Evolutionary conservation across 768 basidiomycete genomes (phyloP).

Genomic region (Lactarius psammicola): DNA sequence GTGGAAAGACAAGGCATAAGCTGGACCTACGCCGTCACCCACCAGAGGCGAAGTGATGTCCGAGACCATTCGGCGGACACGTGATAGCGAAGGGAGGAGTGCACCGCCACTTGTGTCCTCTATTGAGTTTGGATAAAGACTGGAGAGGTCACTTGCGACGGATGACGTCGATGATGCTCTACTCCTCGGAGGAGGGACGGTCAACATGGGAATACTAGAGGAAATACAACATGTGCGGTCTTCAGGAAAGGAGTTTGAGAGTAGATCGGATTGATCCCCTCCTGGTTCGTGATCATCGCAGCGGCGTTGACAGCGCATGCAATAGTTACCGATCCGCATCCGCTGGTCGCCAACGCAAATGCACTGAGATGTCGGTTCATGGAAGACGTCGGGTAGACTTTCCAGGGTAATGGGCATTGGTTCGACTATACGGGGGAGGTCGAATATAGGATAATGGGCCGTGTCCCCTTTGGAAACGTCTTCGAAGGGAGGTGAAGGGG

Average conservation of each 20-base stretch:
- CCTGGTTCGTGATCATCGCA: slow-evolving; percentile 21
- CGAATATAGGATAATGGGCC: slow-evolving; percentile 4
- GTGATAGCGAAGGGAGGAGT: slow-evolving; percentile 20
- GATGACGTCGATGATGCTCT: slow-evolving; percentile 28
- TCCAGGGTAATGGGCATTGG: slow-evolving; percentile 20
- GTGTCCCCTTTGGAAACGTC: slow-evolving; percentile 8
- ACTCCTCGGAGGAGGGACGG: slow-evolving; percentile 23
- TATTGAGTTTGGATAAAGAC: slow-evolving; percentile 21
- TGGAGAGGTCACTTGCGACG: slow-evolving; percentile 24
- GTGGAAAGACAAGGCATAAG: slow-evolving; percentile 12
- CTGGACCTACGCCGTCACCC: slow-evolving; percentile 4
- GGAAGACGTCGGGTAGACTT: slow-evolving; percentile 34
- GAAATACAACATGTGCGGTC: slow-evolving; percentile 12
- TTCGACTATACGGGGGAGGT: slow-evolving; percentile 25
- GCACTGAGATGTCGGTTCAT: slow-evolving; percentile 29
- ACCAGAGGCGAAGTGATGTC: slow-evolving; percentile 9
- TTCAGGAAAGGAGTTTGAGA: slow-evolving; percentile 1
- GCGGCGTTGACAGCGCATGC: slow-evolving; percentile 24
- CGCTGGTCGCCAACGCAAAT: slow-evolving; percentile 12
- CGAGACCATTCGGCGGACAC: slow-evolving; percentile 15
- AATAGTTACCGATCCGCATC: slow-evolving; percentile 19
- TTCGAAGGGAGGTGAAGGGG: slow-evolving; percentile 17
- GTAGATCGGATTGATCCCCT: slow-evolving; percentile 16
- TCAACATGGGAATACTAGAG: slow-evolving; percentile 15
- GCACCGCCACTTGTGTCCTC: slow-evolving; percentile 16